Percentiles rank a stretch among this genome's conserved stretches.
Conservation (phyloP, 164 flowering plant species). For the Macadamia tetraphylla region DNA sequence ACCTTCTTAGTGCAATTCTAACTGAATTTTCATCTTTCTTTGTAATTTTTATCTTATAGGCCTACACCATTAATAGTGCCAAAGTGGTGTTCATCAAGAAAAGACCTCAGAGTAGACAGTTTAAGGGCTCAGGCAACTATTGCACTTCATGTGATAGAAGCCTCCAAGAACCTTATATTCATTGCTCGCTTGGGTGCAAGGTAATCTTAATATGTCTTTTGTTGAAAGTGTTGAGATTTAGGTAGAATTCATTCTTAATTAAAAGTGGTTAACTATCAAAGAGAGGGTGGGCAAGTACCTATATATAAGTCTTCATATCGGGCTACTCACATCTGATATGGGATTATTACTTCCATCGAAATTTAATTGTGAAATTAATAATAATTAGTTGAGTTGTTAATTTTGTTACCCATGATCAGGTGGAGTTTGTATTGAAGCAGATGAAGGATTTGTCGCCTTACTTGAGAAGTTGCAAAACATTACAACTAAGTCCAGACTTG, state of each 20-base stretch:
- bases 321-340: no score
- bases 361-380: no score
- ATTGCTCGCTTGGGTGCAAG: slow-evolving; percentile 97
- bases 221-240: no score
- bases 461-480: slow-evolving; percentile 56
- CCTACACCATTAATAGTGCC: slow-evolving; percentile 83
- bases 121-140: slow-evolving; percentile 79
- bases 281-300: no score
- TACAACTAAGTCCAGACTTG: slow-evolving; percentile 80
- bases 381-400: not conserved
- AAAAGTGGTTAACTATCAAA: no score
- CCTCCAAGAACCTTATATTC: slow-evolving; percentile 84
- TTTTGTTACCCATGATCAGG: slow-evolving; percentile 32
- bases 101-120: slow-evolving; percentile 87
- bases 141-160: slow-evolving; percentile 91
- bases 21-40: not conserved
- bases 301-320: no score
- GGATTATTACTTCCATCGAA: no score
- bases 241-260: no score
- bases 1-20: not conserved
- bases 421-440: slow-evolving; percentile 71
- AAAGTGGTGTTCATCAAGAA: slow-evolving; percentile 95
- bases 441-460: slow-evolving; percentile 62
- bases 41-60: slow-evolving; percentile 25
- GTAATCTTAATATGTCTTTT: slow-evolving; percentile 24